phyloP scores from a whole-genome alignment of 2,329 filamentous ascomycete genomes.

The Ophiocordyceps polyrhachis-furcata region DNA sequence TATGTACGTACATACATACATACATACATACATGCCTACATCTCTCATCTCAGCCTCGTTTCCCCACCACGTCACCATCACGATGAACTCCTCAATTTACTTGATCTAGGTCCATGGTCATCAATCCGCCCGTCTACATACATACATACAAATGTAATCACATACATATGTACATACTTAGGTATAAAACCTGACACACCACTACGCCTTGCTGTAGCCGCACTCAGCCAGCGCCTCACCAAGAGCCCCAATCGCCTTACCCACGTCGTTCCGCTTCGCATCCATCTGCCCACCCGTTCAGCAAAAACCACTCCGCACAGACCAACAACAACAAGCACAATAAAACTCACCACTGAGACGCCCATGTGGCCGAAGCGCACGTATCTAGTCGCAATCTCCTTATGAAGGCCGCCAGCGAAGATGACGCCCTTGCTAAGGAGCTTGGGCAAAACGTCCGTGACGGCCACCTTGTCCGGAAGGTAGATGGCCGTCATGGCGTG shows the following conservation, averaged over 20 bases:
- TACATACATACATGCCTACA: not conserved
- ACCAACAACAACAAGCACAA: not conserved
- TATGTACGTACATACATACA: not conserved
- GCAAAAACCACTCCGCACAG: not conserved
- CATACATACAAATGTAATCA: too few relatives aligned
- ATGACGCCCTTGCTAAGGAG: conserved; percentile 75
- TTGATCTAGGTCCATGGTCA: not conserved
- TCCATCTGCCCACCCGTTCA: conserved; percentile 35
- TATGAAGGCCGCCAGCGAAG: conserved; percentile 90
- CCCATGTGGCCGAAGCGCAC: conserved; percentile 97
- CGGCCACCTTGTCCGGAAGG: conserved; percentile 66
- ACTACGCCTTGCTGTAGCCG: conserved; percentile 36
- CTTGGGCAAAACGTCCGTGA: conserved; percentile 68
- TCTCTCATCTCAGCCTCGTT: not conserved
- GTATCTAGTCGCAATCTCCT: conserved; percentile 85
- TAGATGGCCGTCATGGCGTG: conserved; percentile 98
- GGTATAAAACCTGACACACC: too few relatives aligned
- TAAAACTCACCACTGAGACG: conserved; percentile 53
- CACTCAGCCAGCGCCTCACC: conserved; percentile 57
- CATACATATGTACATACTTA: not conserved
- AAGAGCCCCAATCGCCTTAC: conserved; percentile 64
- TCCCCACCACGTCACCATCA: too few relatives aligned
- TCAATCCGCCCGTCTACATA: not conserved
- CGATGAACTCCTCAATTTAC: too few relatives aligned
- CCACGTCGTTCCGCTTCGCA: conserved; percentile 59